Conservation (phyloP, 805 yeast species). For the Naumovozyma baii region DNA sequence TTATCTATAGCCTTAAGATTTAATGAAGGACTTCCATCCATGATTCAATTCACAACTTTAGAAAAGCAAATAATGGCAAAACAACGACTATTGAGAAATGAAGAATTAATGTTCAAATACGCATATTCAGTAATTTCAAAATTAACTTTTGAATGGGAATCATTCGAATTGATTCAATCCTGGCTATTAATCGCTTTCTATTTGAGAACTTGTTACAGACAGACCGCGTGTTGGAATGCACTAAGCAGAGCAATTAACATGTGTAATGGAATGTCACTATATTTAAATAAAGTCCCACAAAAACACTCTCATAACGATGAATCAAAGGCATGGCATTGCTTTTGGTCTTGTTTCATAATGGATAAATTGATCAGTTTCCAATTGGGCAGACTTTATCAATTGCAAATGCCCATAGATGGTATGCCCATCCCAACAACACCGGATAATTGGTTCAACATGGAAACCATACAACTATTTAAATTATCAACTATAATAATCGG, state of each 20-base stretch:
- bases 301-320: conserved; percentile 29
- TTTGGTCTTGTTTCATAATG: conserved; percentile 45
- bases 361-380: conserved; percentile 47
- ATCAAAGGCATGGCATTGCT: conserved; percentile 41
- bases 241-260: conserved; percentile 36
- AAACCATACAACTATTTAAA: conserved; percentile 15
- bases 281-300: conserved; percentile 25
- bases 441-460: conserved; percentile 15
- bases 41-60: conserved; percentile 4
- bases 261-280: conserved; percentile 38
- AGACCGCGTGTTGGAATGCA: conserved; percentile 35
- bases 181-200: conserved; percentile 40
- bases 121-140: conserved; percentile 32
- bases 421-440: conserved; percentile 12
- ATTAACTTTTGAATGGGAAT: conserved; percentile 43
- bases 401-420: conserved; percentile 15
- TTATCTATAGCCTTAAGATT: conserved; percentile 44
- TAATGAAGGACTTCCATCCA: conserved; percentile 30
- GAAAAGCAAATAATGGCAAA: conserved; percentile 8
- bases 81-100: conserved; percentile 11
- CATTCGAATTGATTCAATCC: conserved; percentile 41
- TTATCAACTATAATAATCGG: conserved; percentile 13
- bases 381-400: conserved; percentile 37
- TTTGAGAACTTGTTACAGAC: conserved; percentile 37
- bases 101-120: conserved; percentile 36